These are phyloP conservation scores for Fusarium temperatum DNA, from an alignment of 2,329 filamentous ascomycete genomes.

Conservation along the genomic window DNA sequence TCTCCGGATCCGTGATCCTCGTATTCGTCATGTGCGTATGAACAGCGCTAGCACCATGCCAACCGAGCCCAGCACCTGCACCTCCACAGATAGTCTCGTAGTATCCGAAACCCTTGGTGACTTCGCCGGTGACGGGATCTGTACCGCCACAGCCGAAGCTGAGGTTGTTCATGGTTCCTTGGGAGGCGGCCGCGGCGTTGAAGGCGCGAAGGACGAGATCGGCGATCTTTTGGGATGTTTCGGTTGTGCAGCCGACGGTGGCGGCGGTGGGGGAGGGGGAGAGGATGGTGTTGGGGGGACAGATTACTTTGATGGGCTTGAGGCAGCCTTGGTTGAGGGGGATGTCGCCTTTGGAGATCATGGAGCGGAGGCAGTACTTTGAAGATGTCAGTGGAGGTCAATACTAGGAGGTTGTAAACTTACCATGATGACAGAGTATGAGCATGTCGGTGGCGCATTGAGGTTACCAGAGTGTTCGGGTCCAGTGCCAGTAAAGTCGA, in stretches of 20 bases:
- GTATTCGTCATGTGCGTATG: constrained; percentile 52
- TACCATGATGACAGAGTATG: constrained; percentile 45
- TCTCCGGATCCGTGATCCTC: constrained; percentile 49
- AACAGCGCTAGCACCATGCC: constrained; percentile 45
- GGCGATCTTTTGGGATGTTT: constrained; percentile 49
- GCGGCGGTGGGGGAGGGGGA: constrained; percentile 46
- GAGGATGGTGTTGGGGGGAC: constrained; percentile 45
- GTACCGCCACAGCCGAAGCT: constrained; percentile 75
- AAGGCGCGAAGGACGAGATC: constrained; percentile 82
- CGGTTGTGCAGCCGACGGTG: constrained; percentile 46
- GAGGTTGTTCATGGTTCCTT: constrained; percentile 84
- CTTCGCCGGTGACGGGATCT: constrained; percentile 37
- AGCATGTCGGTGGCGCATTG: constrained; percentile 43
- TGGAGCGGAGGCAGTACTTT: constrained; percentile 45
- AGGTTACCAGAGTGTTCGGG: constrained; percentile 45
- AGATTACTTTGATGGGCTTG: constrained; percentile 41
- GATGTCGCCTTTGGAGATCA: constrained; percentile 46
- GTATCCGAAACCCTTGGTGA: constrained; percentile 47
- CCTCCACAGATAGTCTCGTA: constrained; percentile 50
- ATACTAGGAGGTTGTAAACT: not conserved
- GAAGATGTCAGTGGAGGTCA: not conserved
- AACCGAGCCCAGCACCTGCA: constrained; percentile 43
- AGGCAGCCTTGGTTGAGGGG: constrained; percentile 61
- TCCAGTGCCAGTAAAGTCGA: constrained; percentile 54
- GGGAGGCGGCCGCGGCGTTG: constrained; percentile 76